Base-by-base conservation (phyloP, 1,139 yeast genomes). In the Yamadazyma pseudoaaseri region DNA sequence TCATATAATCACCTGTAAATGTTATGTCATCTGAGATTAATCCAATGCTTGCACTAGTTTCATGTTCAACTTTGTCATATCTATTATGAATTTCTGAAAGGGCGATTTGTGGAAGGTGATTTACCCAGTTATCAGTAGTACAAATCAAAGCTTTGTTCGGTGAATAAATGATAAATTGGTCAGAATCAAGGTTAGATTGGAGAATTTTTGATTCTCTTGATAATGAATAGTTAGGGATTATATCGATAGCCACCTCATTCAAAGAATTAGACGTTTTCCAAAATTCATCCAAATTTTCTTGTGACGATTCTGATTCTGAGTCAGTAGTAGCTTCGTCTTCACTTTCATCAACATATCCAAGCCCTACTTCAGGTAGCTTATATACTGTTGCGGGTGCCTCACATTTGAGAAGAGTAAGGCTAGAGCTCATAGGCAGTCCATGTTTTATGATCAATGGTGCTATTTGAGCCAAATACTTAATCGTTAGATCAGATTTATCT, bases 301-400 rank as follows among this genome's bases (percentile, higher is more conserved):
- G 25, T 8, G 25, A 7, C 12, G 25, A 6, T 13, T 18, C 31
- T 9, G 32, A 23, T 24, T 29, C 34, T 2, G 35, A 30, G 12
- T 33, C 41, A 6, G 36, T 24, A 20, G 25, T 16, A 16, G 4
- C 23, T 14, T 17, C 27, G 10, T 11, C 33, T 9, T 24, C 41
- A 7, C 33, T 47, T 8, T 45, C 51, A 6, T 52, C 48, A 13
- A 65, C 39, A 40, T 52, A 69, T 0, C 75, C 75, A 45, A 66
- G 68, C 0, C 75, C 75, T 23, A 44, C 48, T 14, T 37, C 42
- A 1, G 71, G 70, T 26, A 49, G 55, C 1, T 38, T 42, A 38
- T 68, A 69, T 10, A 22, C 25, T 6, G 12, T 9, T 10, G 4
- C 11, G n/a, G 26, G 9, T 11, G 27, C 20, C 15, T n/a, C 8